phyloP scores from a whole-genome alignment of 768 basidiomycete genomes.

The Calocera viscosa region DNA sequence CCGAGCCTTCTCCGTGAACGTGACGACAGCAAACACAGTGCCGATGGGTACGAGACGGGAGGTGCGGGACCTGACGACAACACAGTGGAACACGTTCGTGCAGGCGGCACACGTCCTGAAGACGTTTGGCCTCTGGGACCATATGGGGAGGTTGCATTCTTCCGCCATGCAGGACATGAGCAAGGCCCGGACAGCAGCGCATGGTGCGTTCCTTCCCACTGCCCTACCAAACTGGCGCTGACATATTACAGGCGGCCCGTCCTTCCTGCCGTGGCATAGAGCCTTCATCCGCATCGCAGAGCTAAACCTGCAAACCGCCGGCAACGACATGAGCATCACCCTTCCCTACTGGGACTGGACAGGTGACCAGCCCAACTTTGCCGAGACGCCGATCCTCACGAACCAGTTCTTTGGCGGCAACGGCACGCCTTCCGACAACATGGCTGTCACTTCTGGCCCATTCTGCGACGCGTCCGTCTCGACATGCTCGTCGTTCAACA shows the following conservation, averaged over 20 bases:
- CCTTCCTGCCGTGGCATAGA: conserved; percentile 6
- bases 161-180: conserved; percentile 3
- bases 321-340: conserved; percentile 4
- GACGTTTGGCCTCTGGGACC: conserved; percentile 4
- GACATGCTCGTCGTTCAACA: neutral
- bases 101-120: neutral
- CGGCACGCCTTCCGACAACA: neutral
- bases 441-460: neutral
- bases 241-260: neutral
- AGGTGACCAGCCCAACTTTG: neutral
- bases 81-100: neutral
- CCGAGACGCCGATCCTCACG: neutral
- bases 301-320: neutral
- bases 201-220: neutral
- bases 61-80: neutral
- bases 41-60: conserved; percentile 1
- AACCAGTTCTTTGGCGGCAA: neutral
- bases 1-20: neutral
- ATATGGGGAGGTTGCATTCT: neutral
- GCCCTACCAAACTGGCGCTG: neutral
- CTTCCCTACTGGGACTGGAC: conserved; percentile 7
- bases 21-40: neutral
- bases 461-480: conserved; percentile 3
- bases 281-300: neutral
- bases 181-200: neutral